Evolutionary conservation across 2,329 filamentous ascomycete species (phyloP), one percentile per base, ranked within the genome.

Genomic region (Eutypella sp.): DNA sequence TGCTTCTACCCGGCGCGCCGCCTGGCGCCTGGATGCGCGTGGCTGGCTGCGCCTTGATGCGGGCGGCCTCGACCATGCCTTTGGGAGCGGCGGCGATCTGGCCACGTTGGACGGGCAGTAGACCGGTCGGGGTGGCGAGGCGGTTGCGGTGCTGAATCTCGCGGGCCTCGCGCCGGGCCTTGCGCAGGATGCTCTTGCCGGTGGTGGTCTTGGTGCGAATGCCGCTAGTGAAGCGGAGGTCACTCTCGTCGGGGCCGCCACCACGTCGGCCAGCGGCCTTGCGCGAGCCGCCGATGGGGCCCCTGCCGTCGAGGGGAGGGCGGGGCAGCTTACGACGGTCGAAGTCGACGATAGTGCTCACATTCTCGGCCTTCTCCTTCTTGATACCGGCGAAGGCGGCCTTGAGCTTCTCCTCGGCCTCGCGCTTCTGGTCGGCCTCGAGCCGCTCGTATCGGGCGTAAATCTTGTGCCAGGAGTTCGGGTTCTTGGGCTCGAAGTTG

Each of bases 401-500:
- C 56, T 72, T 77, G 46, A 89, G 70, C 44, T 71, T 72, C 48
- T 73, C 75, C 47, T 80, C 75, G 53, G 84, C 82, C 19, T 72
- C 70, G 4, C 73, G 71, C 7, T 85, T 73, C 43, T 79, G 73
- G 42, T 74, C 68, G 27, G 79, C 70, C 31, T 82, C 76, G 50
- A 84, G 72, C 36, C 71, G 72, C 52, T 79, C 75, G 59, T 91
- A 84, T 51, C 82, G 81, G 52, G 76, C 71, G 68, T 95, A 96
- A 13, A 95, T 75, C 45, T 85, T 81, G 61, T 84, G 81, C 90
- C 90, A 96, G 48, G 81, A 82, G 29, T 72, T 72, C 0, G 84
- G 80, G 51, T 88, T 76, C 45, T 75, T 74, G 0, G 87, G 87
- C 20, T 80, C 71, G 54, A 83, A 79, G 22, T 80, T 78, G 60